Evolutionary conservation across 306 rosid species (phyloP).

Genomic region (Casuarina cunninghamiana): DNA sequence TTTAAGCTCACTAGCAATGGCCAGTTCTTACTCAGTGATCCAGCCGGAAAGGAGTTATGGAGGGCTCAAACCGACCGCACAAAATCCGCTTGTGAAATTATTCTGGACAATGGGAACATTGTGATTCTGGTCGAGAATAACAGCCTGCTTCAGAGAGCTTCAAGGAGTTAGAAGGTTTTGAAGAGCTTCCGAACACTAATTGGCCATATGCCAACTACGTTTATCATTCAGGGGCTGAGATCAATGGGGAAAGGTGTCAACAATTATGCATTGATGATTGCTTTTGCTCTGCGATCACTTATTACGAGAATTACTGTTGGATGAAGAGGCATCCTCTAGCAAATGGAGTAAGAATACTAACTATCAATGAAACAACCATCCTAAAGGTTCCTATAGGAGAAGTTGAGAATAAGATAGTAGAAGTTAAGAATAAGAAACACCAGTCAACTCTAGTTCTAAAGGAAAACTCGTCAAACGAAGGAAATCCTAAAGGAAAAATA

Average conservation of each 20-base stretch:
- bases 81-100: too few relatives aligned
- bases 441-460: constrained; percentile 9
- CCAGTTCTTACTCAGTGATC: too few relatives aligned
- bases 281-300: constrained; percentile 1
- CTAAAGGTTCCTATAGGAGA: constrained; percentile 10
- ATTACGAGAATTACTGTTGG: neutral
- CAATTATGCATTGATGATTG: constrained; percentile 22
- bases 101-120: too few relatives aligned
- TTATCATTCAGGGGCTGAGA: neutral
- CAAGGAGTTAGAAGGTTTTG: constrained; percentile 2
- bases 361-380: neutral
- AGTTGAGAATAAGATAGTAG: too few relatives aligned
- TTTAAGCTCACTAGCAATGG: too few relatives aligned
- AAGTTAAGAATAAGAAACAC: neutral
- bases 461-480: too few relatives aligned
- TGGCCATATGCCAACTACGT: constrained; percentile 23
- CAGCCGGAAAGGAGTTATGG: too few relatives aligned
- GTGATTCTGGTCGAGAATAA: too few relatives aligned
- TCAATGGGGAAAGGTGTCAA: constrained; percentile 11
- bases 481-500: too few relatives aligned
- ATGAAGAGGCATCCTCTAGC: constrained; percentile 35
- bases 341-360: constrained; percentile 22
- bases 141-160: too few relatives aligned
- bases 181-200: neutral
- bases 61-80: too few relatives aligned